phyloP scores from a whole-genome alignment of 352 stramenopile species.

The Aphanomyces cochlioides region DNA sequence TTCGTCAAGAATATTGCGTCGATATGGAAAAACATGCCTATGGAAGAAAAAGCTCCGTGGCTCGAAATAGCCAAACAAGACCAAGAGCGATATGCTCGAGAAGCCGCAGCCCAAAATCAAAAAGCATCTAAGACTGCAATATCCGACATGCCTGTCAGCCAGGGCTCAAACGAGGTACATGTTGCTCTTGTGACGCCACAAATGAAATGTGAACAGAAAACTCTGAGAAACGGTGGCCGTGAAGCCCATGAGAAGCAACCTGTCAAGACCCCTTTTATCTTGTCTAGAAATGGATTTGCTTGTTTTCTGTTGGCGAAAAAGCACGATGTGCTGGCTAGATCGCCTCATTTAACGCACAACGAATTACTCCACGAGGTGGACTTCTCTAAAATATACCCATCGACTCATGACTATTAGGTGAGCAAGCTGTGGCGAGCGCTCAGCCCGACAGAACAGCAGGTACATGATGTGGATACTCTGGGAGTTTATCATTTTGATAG shows the following conservation, averaged over 20 bases:
- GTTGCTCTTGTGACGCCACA: too few species aligned
- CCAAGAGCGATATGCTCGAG: neutral
- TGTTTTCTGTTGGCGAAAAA: constrained; percentile 19
- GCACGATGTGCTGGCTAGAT: neutral
- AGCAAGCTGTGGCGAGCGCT: constrained; percentile 13
- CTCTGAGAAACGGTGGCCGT: too few species aligned
- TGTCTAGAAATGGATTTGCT: neutral
- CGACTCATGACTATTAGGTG: neutral
- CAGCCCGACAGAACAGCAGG: neutral
- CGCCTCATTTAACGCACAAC: constrained; percentile 21
- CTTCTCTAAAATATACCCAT: neutral
- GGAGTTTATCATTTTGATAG: neutral
- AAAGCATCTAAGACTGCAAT: too few species aligned
- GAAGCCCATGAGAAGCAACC: too few species aligned
- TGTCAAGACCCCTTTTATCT: too few species aligned
- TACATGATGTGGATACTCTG: neutral
- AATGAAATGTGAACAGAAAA: too few species aligned
- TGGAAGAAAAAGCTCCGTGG: constrained; percentile 42
- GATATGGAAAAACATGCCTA: constrained; percentile 46
- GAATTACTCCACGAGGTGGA: constrained; percentile 16
- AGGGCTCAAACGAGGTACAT: too few species aligned
- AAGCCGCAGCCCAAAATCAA: neutral
- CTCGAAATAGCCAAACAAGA: constrained; percentile 37
- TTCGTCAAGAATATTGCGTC: constrained; percentile 46
- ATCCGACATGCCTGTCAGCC: too few species aligned